These are phyloP conservation scores for Fallopia convolvulus DNA, from an alignment of 148 eudicot species.

Conservation along the genomic window DNA sequence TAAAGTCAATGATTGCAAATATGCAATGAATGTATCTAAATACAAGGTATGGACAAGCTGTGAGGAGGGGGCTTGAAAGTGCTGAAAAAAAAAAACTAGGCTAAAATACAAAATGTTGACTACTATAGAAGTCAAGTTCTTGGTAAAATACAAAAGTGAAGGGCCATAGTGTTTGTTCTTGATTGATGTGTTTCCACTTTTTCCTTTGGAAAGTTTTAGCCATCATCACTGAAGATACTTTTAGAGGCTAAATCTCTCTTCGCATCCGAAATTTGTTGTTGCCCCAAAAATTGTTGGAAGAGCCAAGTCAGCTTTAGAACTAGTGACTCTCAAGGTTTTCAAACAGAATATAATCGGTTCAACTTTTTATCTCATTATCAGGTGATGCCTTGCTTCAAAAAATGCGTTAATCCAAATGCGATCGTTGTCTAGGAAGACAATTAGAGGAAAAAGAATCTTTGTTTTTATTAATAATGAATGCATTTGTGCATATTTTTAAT, in stretches of 20 bases:
- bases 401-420: too few relatives aligned
- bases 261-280: not conserved
- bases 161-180: not conserved
- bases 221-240: not conserved
- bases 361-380: too few relatives aligned
- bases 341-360: too few relatives aligned
- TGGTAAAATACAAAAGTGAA: not conserved
- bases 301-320: too few relatives aligned
- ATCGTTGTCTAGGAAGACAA: too few relatives aligned
- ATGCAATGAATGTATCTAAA: not conserved
- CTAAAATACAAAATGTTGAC: not conserved
- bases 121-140: not conserved
- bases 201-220: not conserved
- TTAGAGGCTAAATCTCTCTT: not conserved
- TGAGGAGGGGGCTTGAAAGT: not conserved
- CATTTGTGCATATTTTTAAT: too few relatives aligned
- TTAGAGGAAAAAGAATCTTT: too few relatives aligned
- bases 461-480: too few relatives aligned
- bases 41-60: not conserved
- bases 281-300: too few relatives aligned
- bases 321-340: too few relatives aligned
- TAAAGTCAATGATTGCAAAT: too few relatives aligned
- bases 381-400: not conserved
- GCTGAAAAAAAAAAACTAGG: not conserved
- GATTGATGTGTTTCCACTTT: not conserved